Evolutionary conservation across 2,329 filamentous ascomycete genomes (phyloP).

Genomic region (Botrytis byssoidea): DNA sequence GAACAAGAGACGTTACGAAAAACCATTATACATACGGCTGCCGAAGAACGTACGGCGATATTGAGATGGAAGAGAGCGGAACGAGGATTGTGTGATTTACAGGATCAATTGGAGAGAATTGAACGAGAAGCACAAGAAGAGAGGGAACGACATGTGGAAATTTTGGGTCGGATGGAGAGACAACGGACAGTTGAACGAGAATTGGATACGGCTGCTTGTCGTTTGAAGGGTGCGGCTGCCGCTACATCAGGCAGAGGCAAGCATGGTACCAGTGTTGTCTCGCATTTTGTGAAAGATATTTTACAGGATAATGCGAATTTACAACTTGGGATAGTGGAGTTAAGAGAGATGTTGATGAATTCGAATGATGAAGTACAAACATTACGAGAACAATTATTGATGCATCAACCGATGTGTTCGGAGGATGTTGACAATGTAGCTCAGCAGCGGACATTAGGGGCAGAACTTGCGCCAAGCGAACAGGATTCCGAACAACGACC

Average conservation of each 20-base stretch:
- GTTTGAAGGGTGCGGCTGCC: slow-evolving; percentile 76
- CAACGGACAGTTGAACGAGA: slow-evolving; percentile 80
- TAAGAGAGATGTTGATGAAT: slow-evolving; percentile 84
- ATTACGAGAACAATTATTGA: slow-evolving; percentile 75
- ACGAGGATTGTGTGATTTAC: slow-evolving; percentile 70
- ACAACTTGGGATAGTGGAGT: slow-evolving; percentile 85
- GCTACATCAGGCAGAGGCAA: slow-evolving; percentile 55
- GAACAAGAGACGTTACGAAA: slow-evolving; percentile 75
- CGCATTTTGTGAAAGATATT: slow-evolving; percentile 93
- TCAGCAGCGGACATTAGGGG: slow-evolving; percentile 58
- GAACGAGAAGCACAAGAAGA: slow-evolving; percentile 81
- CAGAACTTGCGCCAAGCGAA: slow-evolving; percentile 64
- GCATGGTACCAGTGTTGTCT: slow-evolving; percentile 70
- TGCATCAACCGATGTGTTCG: slow-evolving; percentile 68
- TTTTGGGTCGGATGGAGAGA: slow-evolving; percentile 79
- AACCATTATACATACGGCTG: slow-evolving; percentile 63
- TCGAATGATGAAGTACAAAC: slow-evolving; percentile 93
- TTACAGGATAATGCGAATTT: slow-evolving; percentile 93
- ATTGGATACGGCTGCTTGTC: slow-evolving; percentile 73
- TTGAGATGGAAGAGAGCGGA: slow-evolving; percentile 86
- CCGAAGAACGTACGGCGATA: slow-evolving; percentile 75
- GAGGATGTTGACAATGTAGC: slow-evolving; percentile 35
- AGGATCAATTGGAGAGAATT: slow-evolving; percentile 85
- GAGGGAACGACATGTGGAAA: slow-evolving; percentile 74
- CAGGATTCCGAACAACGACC: slow-evolving; percentile 23